Conservation (phyloP, 768 basidiomycete genomes). For the Collybia sp. region DNA sequence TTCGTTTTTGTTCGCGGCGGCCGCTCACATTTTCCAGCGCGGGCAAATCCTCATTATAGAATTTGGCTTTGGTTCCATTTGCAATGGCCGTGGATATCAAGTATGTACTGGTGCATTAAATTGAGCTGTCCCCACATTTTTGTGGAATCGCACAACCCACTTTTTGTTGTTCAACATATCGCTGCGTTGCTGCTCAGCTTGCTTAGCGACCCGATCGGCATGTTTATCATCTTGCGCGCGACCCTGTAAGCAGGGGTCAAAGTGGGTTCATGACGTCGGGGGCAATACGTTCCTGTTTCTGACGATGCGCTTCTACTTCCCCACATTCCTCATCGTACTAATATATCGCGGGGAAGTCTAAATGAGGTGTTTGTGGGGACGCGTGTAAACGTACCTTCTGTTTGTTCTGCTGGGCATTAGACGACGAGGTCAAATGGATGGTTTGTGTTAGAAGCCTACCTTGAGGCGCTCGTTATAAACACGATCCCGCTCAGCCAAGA, state of each 20-base stretch:
- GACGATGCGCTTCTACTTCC: conserved; percentile 68
- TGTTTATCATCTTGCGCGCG: conserved; percentile 71
- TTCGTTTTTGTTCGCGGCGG: conserved; percentile 4
- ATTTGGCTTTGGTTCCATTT: conserved; percentile 65
- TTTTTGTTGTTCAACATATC: conserved; percentile 85
- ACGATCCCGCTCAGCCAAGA: conserved; percentile 67
- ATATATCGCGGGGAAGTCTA: conserved; percentile 1
- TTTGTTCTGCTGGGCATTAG: conserved; percentile 39
- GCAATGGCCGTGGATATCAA: conserved; percentile 66
- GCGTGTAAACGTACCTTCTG: conserved; percentile 43
- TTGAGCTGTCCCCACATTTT: not conserved
- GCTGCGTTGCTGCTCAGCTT: conserved; percentile 68
- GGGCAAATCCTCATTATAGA: conserved; percentile 68
- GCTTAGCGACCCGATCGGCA: conserved; percentile 66
- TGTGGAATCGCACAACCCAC: conserved; percentile 30
- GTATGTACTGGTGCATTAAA: conserved; percentile 45
- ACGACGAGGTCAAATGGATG: not conserved
- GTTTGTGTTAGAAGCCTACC: conserved; percentile 30
- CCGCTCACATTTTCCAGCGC: conserved; percentile 60
- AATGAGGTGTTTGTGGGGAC: conserved; percentile 16
- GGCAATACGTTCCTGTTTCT: conserved; percentile 62
- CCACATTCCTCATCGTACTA: conserved; percentile 80
- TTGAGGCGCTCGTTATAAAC: conserved; percentile 65
- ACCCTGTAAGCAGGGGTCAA: conserved; percentile 32
- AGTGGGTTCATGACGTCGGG: conserved; percentile 5